These are phyloP conservation scores for Phytopythium montanum DNA, from an alignment of 352 stramenopile genomes.

Conservation along the genomic window DNA sequence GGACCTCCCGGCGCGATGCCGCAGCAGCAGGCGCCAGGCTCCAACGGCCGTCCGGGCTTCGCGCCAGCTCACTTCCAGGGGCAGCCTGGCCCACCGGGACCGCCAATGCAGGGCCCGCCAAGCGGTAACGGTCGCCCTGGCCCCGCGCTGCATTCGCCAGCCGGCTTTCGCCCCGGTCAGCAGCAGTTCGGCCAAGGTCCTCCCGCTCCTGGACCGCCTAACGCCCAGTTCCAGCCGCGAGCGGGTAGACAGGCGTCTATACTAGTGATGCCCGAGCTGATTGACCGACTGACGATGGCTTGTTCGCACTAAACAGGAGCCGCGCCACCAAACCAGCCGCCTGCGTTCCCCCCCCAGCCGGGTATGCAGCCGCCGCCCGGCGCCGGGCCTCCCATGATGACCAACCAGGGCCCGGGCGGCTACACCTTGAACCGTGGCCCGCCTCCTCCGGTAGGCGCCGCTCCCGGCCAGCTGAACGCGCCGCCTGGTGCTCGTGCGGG, in stretches of 20 bases:
- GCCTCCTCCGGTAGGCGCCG: slow-evolving; percentile 12
- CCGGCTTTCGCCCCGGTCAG: slow-evolving; percentile 12
- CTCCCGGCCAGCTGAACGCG: neutral
- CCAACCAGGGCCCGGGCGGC: neutral
- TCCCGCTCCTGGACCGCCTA: slow-evolving; percentile 26
- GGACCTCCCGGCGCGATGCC: neutral
- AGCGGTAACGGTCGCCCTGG: slow-evolving; percentile 14
- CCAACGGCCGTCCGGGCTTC: slow-evolving; percentile 3
- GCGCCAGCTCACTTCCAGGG: neutral
- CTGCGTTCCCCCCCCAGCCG: slow-evolving; percentile 19
- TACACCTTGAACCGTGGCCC: slow-evolving; percentile 13
- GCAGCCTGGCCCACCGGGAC: slow-evolving; percentile 11
- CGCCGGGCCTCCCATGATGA: slow-evolving; percentile 4
- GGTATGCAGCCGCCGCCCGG: slow-evolving; percentile 21
- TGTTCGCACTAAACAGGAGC: neutral
- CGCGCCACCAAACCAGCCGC: slow-evolving; percentile 17
- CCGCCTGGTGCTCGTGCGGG: slow-evolving; percentile 7
- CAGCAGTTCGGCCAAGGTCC: slow-evolving; percentile 20
- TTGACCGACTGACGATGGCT: neutral
- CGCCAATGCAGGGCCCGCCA: slow-evolving; percentile 20
- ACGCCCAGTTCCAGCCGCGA: slow-evolving; percentile 29
- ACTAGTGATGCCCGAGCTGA: neutral
- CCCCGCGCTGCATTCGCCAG: slow-evolving; percentile 1
- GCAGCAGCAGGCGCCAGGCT: slow-evolving; percentile 5
- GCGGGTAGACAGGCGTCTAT: neutral